Conservation (phyloP, 1,284 basidiomycete species). For the Malassezia yamatoensis region DNA sequence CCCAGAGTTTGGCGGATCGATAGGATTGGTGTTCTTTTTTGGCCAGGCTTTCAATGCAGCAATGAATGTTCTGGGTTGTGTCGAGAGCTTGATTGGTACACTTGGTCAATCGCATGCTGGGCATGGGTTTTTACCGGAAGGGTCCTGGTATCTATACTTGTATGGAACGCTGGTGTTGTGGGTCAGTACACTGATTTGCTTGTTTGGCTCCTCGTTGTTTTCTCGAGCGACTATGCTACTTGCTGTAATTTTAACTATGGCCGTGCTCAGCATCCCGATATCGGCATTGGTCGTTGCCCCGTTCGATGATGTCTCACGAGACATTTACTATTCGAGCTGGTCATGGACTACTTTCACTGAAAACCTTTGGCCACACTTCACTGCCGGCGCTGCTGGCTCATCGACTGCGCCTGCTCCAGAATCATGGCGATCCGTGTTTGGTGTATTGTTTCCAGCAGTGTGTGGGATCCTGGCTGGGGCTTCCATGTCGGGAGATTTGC, state of each 20-base stretch:
- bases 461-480: slow-evolving; percentile 44
- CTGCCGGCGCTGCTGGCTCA: slow-evolving; percentile 40
- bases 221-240: slow-evolving; percentile 38
- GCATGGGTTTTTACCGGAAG: slow-evolving; percentile 35
- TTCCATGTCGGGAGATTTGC: slow-evolving; percentile 46
- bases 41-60: slow-evolving; percentile 45
- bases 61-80: slow-evolving; percentile 46
- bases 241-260: slow-evolving; percentile 34
- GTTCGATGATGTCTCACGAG: slow-evolving; percentile 37
- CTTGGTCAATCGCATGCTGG: slow-evolving; percentile 31
- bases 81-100: slow-evolving; percentile 42
- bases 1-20: slow-evolving; percentile 47
- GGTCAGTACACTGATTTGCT: slow-evolving; percentile 36
- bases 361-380: slow-evolving; percentile 43
- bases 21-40: slow-evolving; percentile 44
- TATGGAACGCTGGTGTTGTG: slow-evolving; percentile 41
- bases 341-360: slow-evolving; percentile 30
- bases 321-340: slow-evolving; percentile 45
- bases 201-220: slow-evolving; percentile 42
- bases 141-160: slow-evolving; percentile 39
- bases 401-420: slow-evolving; percentile 26
- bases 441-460: slow-evolving; percentile 46
- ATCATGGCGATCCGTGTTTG: slow-evolving; percentile 43
- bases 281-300: slow-evolving; percentile 36
- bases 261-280: slow-evolving; percentile 40